Conservation (phyloP, 768 basidiomycete genomes). For the Mycena leptocephala region DNA sequence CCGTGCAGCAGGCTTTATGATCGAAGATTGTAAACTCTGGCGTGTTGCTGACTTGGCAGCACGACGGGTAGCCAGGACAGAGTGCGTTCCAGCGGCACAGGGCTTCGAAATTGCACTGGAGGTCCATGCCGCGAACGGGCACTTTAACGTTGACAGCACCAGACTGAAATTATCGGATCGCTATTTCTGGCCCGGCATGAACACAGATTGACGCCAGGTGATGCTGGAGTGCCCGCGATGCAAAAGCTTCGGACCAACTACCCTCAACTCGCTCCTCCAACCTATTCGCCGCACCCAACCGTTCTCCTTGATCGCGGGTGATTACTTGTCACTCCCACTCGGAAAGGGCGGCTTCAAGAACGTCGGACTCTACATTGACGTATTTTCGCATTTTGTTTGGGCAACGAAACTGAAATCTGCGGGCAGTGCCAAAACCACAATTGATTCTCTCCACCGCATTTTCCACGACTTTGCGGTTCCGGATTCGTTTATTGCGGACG, state of each 20-base stretch:
- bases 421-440: conserved; percentile 10
- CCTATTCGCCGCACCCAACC: conserved; percentile 46
- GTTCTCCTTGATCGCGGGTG: conserved; percentile 45
- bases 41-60: conserved; percentile 13
- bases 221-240: conserved; percentile 43
- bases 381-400: conserved; percentile 40
- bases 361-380: conserved; percentile 37
- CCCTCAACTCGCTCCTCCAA: conserved; percentile 43
- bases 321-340: conserved; percentile 44
- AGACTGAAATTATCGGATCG: conserved; percentile 37
- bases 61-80: conserved; percentile 10
- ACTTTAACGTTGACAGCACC: conserved; percentile 42
- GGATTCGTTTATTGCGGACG: conserved; percentile 33
- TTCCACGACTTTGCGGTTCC: conserved; percentile 16
- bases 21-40: conserved; percentile 36
- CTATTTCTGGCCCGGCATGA: no score
- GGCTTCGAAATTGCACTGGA: conserved; percentile 25
- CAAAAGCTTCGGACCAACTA: conserved; percentile 41
- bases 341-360: conserved; percentile 40
- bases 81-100: conserved; percentile 24
- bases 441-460: conserved; percentile 34
- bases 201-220: conserved; percentile 38
- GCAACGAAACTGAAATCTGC: conserved; percentile 35
- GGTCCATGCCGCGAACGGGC: conserved; percentile 32
- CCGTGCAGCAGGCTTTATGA: conserved; percentile 18